phyloP scores from a whole-genome alignment of 305 asterid genomes.

The Lippia alba region DNA sequence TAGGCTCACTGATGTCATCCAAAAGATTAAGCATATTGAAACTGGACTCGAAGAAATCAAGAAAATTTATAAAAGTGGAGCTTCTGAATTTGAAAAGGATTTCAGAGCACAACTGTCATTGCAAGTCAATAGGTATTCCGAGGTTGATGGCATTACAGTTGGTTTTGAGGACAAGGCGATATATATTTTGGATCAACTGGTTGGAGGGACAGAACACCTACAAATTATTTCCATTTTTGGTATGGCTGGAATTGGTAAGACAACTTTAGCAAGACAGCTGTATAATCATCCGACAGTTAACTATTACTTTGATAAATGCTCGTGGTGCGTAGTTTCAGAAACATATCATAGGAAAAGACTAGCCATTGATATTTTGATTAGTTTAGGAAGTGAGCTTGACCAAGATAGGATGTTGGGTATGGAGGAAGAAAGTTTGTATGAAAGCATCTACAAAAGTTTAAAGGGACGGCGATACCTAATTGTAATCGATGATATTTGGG shows the following conservation, averaged over 20 bases:
- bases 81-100: neutral
- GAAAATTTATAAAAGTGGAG: neutral
- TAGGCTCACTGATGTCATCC: conserved; percentile 5
- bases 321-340: conserved; percentile 41
- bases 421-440: conserved; percentile 14
- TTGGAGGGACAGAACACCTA: neutral
- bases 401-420: neutral
- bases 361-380: conserved; percentile 27
- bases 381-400: neutral
- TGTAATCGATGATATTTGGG: conserved; percentile 36
- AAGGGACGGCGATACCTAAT: conserved; percentile 27
- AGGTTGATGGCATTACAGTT: conserved; percentile 19
- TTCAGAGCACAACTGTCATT: neutral
- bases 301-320: conserved; percentile 16
- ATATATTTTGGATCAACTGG: conserved; percentile 8
- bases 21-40: neutral
- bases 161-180: conserved; percentile 30
- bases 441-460: conserved; percentile 16
- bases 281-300: neutral
- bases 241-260: conserved; percentile 49
- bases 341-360: conserved; percentile 24
- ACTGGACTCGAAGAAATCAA: neutral
- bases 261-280: conserved; percentile 40
- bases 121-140: neutral
- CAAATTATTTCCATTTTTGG: conserved; percentile 37